These are phyloP conservation scores for Avena insularis DNA, from an alignment of 176 grass and related monocot genomes.

Conservation along the genomic window DNA sequence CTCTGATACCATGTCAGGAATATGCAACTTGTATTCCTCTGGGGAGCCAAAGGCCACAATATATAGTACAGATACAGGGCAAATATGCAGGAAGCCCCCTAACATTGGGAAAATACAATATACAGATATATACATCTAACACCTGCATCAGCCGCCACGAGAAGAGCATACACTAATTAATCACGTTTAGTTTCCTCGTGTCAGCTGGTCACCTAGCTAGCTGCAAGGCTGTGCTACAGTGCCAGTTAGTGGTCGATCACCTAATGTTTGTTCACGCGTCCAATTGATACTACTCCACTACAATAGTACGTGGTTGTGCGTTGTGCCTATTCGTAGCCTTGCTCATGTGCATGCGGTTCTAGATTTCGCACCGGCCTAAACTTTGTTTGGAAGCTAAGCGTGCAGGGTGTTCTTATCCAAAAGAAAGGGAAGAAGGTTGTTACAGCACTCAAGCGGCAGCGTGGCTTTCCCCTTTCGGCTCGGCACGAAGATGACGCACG, in stretches of 20 bases:
- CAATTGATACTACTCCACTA: not conserved
- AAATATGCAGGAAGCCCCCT: too few relatives aligned
- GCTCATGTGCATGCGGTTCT: not conserved
- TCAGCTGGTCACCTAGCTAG: not conserved
- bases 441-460: constrained; percentile 45
- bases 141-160: not conserved
- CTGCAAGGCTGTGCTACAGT: not conserved
- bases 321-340: not conserved
- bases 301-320: not conserved
- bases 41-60: too few relatives aligned
- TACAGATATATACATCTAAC: too few relatives aligned
- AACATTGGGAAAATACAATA: too few relatives aligned
- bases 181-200: constrained; percentile 2
- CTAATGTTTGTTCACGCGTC: not conserved
- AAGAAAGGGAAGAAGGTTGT: not conserved
- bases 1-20: too few relatives aligned
- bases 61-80: too few relatives aligned
- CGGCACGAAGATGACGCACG: not conserved
- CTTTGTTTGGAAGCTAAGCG: constrained; percentile 59
- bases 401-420: constrained; percentile 38
- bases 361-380: constrained; percentile 23
- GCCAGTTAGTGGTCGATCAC: too few relatives aligned
- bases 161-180: too few relatives aligned
- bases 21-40: too few relatives aligned
- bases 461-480: constrained; percentile 58